A percentile compares a stretch with the other conserved stretches of the same genome.
Evolutionary conservation across 331 rosid species (phyloP).

Genomic region (Malus hybrid): DNA sequence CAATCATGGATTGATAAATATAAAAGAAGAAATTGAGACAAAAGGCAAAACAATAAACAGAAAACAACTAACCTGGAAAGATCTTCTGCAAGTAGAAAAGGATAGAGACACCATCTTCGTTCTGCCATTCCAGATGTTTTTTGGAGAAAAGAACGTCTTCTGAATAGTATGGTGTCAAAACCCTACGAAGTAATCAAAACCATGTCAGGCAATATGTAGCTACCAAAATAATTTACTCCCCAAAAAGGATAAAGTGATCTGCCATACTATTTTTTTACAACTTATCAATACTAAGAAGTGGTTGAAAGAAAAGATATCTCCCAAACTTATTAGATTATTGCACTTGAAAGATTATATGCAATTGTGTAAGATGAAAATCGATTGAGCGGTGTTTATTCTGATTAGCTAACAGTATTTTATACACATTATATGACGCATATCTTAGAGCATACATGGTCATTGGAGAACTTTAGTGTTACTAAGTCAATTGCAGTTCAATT

Average conservation of each 20-base stretch:
- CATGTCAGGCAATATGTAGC: conserved; percentile 6
- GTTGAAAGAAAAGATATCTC: background rate
- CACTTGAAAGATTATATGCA: background rate
- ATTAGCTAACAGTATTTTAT: background rate
- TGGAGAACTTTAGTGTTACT: background rate
- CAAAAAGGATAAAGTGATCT: background rate
- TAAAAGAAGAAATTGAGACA: conserved; percentile 6
- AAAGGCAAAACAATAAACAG: background rate
- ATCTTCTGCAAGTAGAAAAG: conserved; percentile 94
- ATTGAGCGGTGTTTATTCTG: background rate
- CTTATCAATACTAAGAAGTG: background rate
- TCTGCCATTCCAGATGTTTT: conserved; percentile 43
- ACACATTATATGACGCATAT: background rate
- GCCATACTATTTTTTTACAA: background rate
- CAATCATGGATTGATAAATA: conserved; percentile 5
- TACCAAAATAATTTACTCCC: background rate
- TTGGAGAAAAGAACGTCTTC: conserved; percentile 83
- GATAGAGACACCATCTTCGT: conserved; percentile 94
- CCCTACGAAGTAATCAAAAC: conserved; percentile 32
- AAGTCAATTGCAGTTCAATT: background rate
- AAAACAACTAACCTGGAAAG: conserved; percentile 64
- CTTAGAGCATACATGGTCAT: background rate
- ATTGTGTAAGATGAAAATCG: background rate
- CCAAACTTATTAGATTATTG: background rate
- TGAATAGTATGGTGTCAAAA: conserved; percentile 71